These are phyloP conservation scores for Aspergillus vadensis DNA, from an alignment of 2,329 filamentous ascomycete genomes.

Conservation along the genomic window DNA sequence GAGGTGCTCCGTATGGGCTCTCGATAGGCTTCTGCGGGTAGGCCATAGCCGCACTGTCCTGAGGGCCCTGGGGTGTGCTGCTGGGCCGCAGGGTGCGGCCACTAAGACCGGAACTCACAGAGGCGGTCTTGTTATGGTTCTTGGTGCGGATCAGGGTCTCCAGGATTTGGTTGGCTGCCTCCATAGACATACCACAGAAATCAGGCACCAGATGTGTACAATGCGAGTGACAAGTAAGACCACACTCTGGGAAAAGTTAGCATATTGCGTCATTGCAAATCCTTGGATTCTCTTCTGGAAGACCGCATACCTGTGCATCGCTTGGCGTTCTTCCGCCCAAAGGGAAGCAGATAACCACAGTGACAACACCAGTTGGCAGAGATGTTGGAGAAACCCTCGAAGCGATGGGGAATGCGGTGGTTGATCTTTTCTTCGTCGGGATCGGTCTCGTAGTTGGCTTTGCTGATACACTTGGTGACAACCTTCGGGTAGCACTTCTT, in stretches of 20 bases:
- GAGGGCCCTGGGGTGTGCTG: conserved; percentile 46
- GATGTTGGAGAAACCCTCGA: conserved; percentile 95
- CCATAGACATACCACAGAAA: conserved; percentile 99
- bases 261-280: neutral
- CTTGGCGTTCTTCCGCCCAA: conserved; percentile 92
- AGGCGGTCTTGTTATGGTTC: conserved; percentile 59
- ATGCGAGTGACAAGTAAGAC: conserved; percentile 83
- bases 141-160: conserved; percentile 82
- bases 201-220: conserved; percentile 96
- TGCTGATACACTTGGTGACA: conserved; percentile 99
- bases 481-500: conserved; percentile 96
- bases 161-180: conserved; percentile 89
- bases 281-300: neutral
- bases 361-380: conserved; percentile 99
- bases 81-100: conserved; percentile 66
- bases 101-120: conserved; percentile 58
- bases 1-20: conserved; percentile 38
- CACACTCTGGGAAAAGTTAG: conserved; percentile 66
- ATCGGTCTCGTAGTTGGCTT: conserved; percentile 97
- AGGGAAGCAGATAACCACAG: conserved; percentile 91
- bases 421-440: conserved; percentile 99
- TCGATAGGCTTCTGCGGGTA: conserved; percentile 41
- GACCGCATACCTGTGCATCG: conserved; percentile 73
- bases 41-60: conserved; percentile 41
- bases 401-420: conserved; percentile 96